Evolutionary conservation across 495 filamentous ascomycete species (phyloP).

Genomic region (Glutinoglossum americanum): DNA sequence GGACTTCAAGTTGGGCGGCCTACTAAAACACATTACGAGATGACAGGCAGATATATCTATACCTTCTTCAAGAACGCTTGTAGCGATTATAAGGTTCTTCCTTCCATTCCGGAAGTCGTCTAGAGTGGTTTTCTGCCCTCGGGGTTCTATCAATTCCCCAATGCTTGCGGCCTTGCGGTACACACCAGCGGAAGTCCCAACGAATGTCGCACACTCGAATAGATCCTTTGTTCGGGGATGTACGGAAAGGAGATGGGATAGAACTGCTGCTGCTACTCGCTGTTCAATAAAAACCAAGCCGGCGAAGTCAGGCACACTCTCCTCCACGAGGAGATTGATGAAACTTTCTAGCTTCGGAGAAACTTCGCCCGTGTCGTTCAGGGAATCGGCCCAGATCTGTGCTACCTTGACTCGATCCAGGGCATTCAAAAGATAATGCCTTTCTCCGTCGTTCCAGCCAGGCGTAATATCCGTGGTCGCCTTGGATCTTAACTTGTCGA

Average conservation of each 20-base stretch:
- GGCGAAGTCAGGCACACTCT: constrained; percentile 26
- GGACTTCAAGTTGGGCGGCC: constrained; percentile 54
- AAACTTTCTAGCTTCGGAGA: constrained; percentile 34
- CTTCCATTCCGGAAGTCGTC: constrained; percentile 43
- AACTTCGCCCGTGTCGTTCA: constrained; percentile 9
- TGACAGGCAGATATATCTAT: constrained; percentile 78
- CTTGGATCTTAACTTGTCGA: constrained; percentile 24
- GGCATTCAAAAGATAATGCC: constrained; percentile 32
- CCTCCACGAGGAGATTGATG: constrained; percentile 27
- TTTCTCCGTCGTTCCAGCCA: constrained; percentile 29
- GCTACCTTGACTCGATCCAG: constrained; percentile 23
- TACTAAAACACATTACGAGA: constrained; percentile 67
- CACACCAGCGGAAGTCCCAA: constrained; percentile 41
- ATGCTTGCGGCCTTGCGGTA: constrained; percentile 27
- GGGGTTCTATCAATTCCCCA: constrained; percentile 34
- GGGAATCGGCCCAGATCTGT: not conserved
- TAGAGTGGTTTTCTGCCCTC: constrained; percentile 36
- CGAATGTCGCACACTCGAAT: constrained; percentile 42
- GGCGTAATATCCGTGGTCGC: constrained; percentile 15
- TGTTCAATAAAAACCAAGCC: constrained; percentile 67
- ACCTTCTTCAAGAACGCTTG: constrained; percentile 76
- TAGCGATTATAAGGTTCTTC: constrained; percentile 63
- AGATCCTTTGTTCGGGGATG: constrained; percentile 33
- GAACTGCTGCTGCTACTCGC: constrained; percentile 41
- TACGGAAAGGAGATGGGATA: constrained; percentile 40